These are phyloP conservation scores for Solanum medicagineum DNA, from an alignment of 257 asterid species.

Conservation along the genomic window DNA sequence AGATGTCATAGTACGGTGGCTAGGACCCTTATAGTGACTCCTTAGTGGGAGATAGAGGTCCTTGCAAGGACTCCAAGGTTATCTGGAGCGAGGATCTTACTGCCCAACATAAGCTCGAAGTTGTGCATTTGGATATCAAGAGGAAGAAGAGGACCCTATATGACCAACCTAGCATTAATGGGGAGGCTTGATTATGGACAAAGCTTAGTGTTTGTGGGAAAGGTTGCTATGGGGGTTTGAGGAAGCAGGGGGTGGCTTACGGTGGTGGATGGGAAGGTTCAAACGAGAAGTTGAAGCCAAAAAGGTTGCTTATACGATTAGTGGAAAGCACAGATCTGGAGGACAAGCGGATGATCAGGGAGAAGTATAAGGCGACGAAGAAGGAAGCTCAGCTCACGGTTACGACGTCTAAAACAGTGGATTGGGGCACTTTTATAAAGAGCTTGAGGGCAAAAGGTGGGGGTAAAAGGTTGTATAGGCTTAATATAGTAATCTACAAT, in stretches of 20 bases:
- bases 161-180: neutral
- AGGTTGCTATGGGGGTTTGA: neutral
- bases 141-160: neutral
- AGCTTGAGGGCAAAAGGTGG: neutral
- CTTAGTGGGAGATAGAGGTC: neutral
- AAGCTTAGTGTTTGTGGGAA: neutral
- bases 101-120: neutral
- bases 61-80: neutral
- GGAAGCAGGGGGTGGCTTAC: neutral
- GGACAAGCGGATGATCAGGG: neutral
- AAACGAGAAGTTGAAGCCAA: neutral
- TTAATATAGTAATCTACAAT: neutral
- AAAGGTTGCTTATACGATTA: neutral
- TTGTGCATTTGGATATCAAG: neutral
- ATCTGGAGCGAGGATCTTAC: neutral
- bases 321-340: neutral
- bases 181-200: neutral
- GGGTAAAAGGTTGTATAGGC: neutral
- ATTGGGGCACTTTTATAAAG: neutral
- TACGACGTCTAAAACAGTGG: neutral
- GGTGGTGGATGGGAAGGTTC: neutral
- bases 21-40: neutral
- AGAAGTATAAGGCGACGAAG: neutral
- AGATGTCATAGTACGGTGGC: neutral
- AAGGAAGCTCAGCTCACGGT: neutral